phyloP scores from a whole-genome alignment of 768 basidiomycete genomes.

The Naematelia encephala region DNA sequence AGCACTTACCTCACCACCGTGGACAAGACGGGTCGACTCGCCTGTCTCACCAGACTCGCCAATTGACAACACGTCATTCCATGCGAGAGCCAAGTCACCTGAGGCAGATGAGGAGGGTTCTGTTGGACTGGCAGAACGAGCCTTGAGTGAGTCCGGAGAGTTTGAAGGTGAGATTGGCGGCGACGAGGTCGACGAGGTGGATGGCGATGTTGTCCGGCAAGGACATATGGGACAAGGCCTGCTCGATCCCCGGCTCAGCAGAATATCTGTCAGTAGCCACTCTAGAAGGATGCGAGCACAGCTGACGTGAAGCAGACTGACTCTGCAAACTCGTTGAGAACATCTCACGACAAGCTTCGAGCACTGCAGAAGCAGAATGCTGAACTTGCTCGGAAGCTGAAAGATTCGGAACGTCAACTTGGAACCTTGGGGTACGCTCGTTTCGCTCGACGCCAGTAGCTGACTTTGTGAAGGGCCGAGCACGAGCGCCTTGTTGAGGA shows the following conservation, averaged over 20 bases:
- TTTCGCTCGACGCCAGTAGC: slow-evolving; percentile 4
- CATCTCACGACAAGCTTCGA: slow-evolving; percentile 69
- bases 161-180: slow-evolving; percentile 5
- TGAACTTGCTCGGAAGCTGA: slow-evolving; percentile 70
- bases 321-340: slow-evolving; percentile 65
- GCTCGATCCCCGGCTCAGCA: slow-evolving; percentile 31
- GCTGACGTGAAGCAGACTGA: slow-evolving; percentile 34
- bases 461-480: slow-evolving; percentile 49
- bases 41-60: slow-evolving; percentile 32
- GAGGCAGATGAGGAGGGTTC: slow-evolving; percentile 20
- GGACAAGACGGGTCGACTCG: slow-evolving; percentile 11
- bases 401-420: slow-evolving; percentile 71
- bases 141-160: slow-evolving; percentile 1
- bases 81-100: slow-evolving; percentile 34
- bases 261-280: slow-evolving; percentile 27
- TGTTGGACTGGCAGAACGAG: neutral
- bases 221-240: slow-evolving; percentile 16
- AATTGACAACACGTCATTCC: slow-evolving; percentile 36
- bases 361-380: slow-evolving; percentile 68
- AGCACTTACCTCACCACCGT: slow-evolving; percentile 9
- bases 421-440: slow-evolving; percentile 49
- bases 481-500: slow-evolving; percentile 82
- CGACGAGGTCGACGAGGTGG: slow-evolving; percentile 26
- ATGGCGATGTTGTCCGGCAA: slow-evolving; percentile 17
- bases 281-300: neutral